Conservation (phyloP, 352 stramenopile species). For the Phytophthora foliorum region DNA sequence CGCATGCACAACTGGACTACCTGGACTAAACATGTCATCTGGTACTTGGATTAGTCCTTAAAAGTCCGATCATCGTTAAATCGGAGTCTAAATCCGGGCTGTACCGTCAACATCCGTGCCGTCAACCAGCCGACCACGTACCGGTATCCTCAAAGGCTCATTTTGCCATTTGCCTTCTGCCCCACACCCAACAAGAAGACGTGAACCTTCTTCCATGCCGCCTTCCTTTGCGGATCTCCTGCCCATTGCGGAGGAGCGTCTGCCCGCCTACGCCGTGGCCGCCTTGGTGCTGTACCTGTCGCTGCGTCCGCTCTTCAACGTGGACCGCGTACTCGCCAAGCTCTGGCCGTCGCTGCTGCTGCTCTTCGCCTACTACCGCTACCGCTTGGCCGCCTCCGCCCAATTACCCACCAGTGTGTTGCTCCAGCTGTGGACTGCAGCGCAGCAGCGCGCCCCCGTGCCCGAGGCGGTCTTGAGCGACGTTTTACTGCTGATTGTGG, state of each 20-base stretch:
- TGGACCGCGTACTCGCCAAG: slow-evolving; percentile 69
- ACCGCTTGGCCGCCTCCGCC: slow-evolving; percentile 34
- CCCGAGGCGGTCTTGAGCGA: slow-evolving; percentile 55
- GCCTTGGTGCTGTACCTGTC: slow-evolving; percentile 66
- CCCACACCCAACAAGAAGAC: background rate
- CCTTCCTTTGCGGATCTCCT: slow-evolving; percentile 30
- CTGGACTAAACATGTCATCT: slow-evolving; percentile 29
- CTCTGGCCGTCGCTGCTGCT: slow-evolving; percentile 65
- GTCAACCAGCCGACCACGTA: background rate
- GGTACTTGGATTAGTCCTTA: slow-evolving; percentile 27
- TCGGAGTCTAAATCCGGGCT: background rate
- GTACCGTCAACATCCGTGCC: slow-evolving; percentile 15
- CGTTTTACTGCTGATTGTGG: slow-evolving; percentile 36
- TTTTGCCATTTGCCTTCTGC: slow-evolving; percentile 14
- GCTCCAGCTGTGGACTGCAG: slow-evolving; percentile 42
- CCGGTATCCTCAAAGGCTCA: slow-evolving; percentile 4
- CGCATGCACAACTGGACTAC: background rate
- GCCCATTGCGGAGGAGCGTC: slow-evolving; percentile 39
- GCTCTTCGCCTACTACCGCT: slow-evolving; percentile 63
- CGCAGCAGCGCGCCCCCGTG: slow-evolving; percentile 30
- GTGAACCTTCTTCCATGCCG: slow-evolving; percentile 14
- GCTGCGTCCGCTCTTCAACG: slow-evolving; percentile 72
- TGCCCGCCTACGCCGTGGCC: slow-evolving; percentile 46
- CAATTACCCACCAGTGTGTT: slow-evolving; percentile 37
- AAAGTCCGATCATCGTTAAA: too few relatives aligned